A percentile compares a stretch with the other conserved stretches of the same genome.
These are phyloP conservation scores for Bolboschoenus planiculmis DNA, from an alignment of 176 grass and related monocot genomes.

Conservation along the genomic window DNA sequence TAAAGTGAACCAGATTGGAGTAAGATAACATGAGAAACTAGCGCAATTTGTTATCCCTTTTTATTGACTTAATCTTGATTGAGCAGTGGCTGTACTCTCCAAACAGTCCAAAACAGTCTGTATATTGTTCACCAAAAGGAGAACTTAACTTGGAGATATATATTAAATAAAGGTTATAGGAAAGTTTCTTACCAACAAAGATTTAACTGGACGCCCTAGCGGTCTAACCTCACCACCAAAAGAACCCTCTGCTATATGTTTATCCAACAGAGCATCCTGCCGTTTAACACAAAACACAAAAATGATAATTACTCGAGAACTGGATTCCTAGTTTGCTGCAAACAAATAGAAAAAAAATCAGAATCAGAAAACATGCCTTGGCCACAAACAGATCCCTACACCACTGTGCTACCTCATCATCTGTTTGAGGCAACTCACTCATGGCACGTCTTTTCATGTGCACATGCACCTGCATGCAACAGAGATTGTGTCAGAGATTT, in stretches of 20 bases:
- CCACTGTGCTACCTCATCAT: conserved; percentile 78
- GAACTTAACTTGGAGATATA: background rate
- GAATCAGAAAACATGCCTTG: conserved; percentile 44
- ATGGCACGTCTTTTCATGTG: conserved; percentile 75
- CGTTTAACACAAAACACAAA: background rate
- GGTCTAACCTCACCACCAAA: conserved; percentile 73
- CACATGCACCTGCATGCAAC: conserved; percentile 68
- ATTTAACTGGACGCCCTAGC: conserved; percentile 75
- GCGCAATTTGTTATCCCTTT: background rate
- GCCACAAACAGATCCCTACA: conserved; percentile 82
- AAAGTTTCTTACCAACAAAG: conserved; percentile 64
- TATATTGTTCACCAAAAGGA: background rate
- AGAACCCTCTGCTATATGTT: conserved; percentile 57
- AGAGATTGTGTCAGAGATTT: background rate
- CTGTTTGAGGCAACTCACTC: conserved; percentile 71
- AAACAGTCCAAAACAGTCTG: background rate
- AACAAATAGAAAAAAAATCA: background rate
- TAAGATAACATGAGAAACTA: background rate
- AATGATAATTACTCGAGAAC: background rate
- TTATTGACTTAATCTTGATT: background rate
- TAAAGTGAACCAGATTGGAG: background rate
- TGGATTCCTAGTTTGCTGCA: background rate
- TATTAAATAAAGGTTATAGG: background rate
- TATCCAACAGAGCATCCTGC: conserved; percentile 83
- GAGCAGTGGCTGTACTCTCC: background rate